A percentile compares a stretch with the other conserved stretches of the same genome.
These are phyloP conservation scores for Tritrichomonas musculus DNA, from an alignment of 208 protist genomes.

Conservation along the genomic window DNA sequence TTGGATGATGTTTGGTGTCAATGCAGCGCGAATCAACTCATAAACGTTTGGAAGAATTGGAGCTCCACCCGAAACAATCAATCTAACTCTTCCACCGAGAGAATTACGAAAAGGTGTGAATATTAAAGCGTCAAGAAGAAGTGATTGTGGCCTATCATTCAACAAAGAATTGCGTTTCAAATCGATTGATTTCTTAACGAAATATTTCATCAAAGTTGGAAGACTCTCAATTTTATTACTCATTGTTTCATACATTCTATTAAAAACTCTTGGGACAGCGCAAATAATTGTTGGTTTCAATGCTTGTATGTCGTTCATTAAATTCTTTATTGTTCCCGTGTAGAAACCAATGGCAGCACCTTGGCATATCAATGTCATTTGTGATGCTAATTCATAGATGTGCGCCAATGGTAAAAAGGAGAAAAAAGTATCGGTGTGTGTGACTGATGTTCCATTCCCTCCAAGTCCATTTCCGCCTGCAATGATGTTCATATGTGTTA, in stretches of 20 bases:
- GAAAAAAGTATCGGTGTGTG: neutral
- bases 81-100: slow-evolving; percentile 54
- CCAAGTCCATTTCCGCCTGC: neutral
- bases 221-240: neutral
- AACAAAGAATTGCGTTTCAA: neutral
- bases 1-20: slow-evolving; percentile 41
- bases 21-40: slow-evolving; percentile 56
- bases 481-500: neutral
- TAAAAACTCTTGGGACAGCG: slow-evolving; percentile 62
- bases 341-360: slow-evolving; percentile 60
- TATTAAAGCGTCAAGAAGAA: neutral
- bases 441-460: neutral
- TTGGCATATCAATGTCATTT: slow-evolving; percentile 35
- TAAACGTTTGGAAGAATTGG: slow-evolving; percentile 58
- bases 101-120: neutral
- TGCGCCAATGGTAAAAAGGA: slow-evolving; percentile 27
- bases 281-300: slow-evolving; percentile 63
- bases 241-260: slow-evolving; percentile 51
- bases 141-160: neutral
- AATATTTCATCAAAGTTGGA: neutral
- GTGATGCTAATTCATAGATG: neutral
- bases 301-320: slow-evolving; percentile 58
- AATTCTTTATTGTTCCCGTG: slow-evolving; percentile 51
- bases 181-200: neutral
- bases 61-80: slow-evolving; percentile 62